phyloP scores from a whole-genome alignment of 139 green algal genomes.

The Chlorella vulgaris region DNA sequence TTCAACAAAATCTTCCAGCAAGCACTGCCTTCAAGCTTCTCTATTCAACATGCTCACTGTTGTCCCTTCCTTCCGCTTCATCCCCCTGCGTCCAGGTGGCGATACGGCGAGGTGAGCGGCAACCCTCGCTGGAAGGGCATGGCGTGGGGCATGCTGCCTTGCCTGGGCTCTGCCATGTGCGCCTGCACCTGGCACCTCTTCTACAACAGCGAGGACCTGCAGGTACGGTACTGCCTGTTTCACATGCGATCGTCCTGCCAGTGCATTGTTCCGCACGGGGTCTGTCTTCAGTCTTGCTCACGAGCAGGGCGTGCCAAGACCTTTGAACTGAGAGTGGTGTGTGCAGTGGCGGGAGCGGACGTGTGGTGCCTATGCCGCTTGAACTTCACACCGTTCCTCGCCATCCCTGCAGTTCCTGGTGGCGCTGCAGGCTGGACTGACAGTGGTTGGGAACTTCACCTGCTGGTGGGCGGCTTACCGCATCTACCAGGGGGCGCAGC shows the following conservation, averaged over 20 bases:
- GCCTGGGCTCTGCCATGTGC: constrained; percentile 77
- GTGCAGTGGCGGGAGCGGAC: too few relatives aligned
- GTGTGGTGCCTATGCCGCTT: background rate
- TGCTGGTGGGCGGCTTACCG: constrained; percentile 81
- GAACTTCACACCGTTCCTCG: background rate
- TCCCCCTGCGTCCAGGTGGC: constrained; percentile 54
- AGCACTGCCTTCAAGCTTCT: too few relatives aligned
- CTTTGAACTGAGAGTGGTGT: too few relatives aligned
- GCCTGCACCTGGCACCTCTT: constrained; percentile 95
- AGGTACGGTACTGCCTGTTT: constrained; percentile 15
- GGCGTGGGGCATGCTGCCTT: constrained; percentile 92
- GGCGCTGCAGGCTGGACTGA: constrained; percentile 74
- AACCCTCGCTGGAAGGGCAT: constrained; percentile 86
- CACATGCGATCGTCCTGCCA: too few relatives aligned
- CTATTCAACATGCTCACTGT: background rate
- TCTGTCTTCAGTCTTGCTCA: too few relatives aligned
- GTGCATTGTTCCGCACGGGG: too few relatives aligned
- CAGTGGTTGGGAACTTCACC: constrained; percentile 81
- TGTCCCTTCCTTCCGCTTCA: background rate
- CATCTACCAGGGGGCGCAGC: constrained; percentile 55
- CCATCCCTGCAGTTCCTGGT: constrained; percentile 77
- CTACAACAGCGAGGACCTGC: constrained; percentile 78
- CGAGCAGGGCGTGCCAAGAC: too few relatives aligned
- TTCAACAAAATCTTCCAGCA: too few relatives aligned
- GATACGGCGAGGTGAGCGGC: constrained; percentile 79